These are phyloP conservation scores for Malassezia cuniculi DNA, from an alignment of 1,284 basidiomycete genomes.

Conservation along the genomic window DNA sequence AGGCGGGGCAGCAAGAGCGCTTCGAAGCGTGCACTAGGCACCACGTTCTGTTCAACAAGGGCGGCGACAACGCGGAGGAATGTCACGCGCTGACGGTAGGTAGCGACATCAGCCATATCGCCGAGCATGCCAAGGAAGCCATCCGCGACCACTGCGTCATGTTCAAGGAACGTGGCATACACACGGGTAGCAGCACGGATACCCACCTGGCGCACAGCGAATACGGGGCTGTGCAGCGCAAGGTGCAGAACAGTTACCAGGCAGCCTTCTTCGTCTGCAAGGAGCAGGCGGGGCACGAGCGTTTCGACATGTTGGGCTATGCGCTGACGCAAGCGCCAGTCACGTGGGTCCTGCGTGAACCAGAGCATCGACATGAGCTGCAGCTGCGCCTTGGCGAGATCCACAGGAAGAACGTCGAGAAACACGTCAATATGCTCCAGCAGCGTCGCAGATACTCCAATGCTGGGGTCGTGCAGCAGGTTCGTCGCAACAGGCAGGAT, in stretches of 20 bases:
- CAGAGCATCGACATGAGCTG: conserved; percentile 54
- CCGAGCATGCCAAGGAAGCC: conserved; percentile 40
- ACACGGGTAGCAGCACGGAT: conserved; percentile 45
- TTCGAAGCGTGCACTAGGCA: conserved; percentile 47
- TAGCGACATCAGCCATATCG: conserved; percentile 25
- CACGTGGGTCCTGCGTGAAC: conserved; percentile 54
- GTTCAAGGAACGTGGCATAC: conserved; percentile 27
- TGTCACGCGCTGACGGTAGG: conserved; percentile 38
- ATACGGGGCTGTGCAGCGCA: conserved; percentile 65
- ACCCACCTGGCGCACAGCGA: conserved; percentile 69
- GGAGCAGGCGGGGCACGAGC: conserved; percentile 47
- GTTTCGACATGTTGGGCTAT: conserved; percentile 54
- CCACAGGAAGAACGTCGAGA: conserved; percentile 51
- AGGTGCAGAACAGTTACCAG: conserved; percentile 51
- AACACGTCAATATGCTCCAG: conserved; percentile 47
- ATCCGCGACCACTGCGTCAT: conserved; percentile 27
- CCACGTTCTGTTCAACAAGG: conserved; percentile 20
- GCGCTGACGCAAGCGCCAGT: conserved; percentile 73
- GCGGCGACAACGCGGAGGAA: conserved; percentile 29
- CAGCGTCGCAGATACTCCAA: conserved; percentile 52
- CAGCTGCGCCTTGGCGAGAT: conserved; percentile 52
- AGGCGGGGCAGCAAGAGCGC: conserved; percentile 56
- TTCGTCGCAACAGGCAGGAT: conserved; percentile 54
- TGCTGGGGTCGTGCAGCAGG: conserved; percentile 54
- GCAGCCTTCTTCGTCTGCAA: conserved; percentile 42